phyloP scores from a whole-genome alignment of 768 basidiomycete species.

The Agrocybe pediades region DNA sequence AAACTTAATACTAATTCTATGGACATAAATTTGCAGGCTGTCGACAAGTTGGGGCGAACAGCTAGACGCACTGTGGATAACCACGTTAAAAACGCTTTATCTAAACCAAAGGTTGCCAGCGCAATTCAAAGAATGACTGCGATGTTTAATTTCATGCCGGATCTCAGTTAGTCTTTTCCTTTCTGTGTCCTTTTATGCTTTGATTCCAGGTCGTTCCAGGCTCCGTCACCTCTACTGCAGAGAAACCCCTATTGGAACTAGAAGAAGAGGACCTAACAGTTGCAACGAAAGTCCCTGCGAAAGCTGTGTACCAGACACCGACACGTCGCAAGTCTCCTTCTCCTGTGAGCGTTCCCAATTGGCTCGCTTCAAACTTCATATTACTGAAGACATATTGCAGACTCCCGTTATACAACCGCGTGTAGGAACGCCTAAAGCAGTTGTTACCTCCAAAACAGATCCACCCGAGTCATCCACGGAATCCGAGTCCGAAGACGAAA shows the following conservation, averaged over 20 bases:
- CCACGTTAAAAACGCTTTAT: conserved; percentile 71
- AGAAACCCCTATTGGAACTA: conserved; percentile 43
- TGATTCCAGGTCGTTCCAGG: conserved; percentile 40
- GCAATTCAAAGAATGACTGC: conserved; percentile 72
- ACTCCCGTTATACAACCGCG: background rate
- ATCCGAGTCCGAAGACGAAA: conserved; percentile 46
- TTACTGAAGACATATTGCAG: too few relatives aligned
- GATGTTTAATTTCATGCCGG: conserved; percentile 64
- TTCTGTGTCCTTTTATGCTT: conserved; percentile 9
- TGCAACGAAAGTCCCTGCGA: background rate
- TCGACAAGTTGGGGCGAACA: conserved; percentile 71
- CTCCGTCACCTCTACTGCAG: conserved; percentile 45
- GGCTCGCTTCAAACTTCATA: too few relatives aligned
- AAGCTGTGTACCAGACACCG: background rate
- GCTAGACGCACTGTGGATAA: conserved; percentile 70
- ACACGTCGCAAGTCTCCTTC: background rate
- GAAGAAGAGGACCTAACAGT: conserved; percentile 13
- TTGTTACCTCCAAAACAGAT: background rate
- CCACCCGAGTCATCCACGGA: conserved; percentile 39
- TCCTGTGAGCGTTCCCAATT: background rate
- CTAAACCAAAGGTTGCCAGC: conserved; percentile 68
- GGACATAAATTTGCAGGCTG: conserved; percentile 41
- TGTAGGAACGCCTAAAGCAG: background rate
- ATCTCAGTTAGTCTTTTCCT: conserved; percentile 56
- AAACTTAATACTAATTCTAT: background rate